These are phyloP conservation scores for Metschnikowia henanensis DNA, from an alignment of 805 yeast species.

Conservation along the genomic window DNA sequence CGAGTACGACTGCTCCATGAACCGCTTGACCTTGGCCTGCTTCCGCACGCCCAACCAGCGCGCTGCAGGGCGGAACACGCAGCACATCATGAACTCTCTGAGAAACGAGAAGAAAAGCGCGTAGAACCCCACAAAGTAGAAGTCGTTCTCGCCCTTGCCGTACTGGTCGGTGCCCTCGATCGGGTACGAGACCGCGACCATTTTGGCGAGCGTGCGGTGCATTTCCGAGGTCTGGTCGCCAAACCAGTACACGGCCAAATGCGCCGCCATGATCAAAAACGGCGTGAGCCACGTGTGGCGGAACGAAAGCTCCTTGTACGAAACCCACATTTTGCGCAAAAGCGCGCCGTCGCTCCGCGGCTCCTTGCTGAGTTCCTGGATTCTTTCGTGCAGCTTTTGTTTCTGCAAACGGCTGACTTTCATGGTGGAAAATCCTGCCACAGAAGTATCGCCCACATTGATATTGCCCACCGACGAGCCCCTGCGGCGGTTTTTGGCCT, in stretches of 20 bases:
- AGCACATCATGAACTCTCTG: slow-evolving; percentile 90
- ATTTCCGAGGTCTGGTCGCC: slow-evolving; percentile 58
- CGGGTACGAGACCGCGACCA: slow-evolving; percentile 65
- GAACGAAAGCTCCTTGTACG: slow-evolving; percentile 56
- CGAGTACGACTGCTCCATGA: slow-evolving; percentile 91
- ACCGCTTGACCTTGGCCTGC: slow-evolving; percentile 66
- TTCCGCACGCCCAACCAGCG: slow-evolving; percentile 46
- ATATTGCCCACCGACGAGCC: slow-evolving; percentile 76
- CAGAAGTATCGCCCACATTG: slow-evolving; percentile 70
- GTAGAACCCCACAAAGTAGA: slow-evolving; percentile 74
- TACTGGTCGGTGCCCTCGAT: slow-evolving; percentile 65
- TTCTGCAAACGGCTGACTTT: slow-evolving; percentile 44
- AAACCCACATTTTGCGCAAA: slow-evolving; percentile 53
- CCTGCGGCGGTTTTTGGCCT: slow-evolving; percentile 36
- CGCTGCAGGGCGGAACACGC: slow-evolving; percentile 74
- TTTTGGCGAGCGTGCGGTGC: slow-evolving; percentile 58
- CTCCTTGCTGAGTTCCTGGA: slow-evolving; percentile 28
- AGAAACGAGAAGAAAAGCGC: slow-evolving; percentile 86
- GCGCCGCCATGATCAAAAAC: slow-evolving; percentile 43
- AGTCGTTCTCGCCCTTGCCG: slow-evolving; percentile 86
- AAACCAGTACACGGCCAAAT: slow-evolving; percentile 47
- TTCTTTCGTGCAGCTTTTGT: slow-evolving; percentile 30
- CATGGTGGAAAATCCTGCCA: slow-evolving; percentile 69
- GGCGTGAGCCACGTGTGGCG: slow-evolving; percentile 77
- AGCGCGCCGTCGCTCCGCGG: slow-evolving; percentile 50